These are phyloP conservation scores for Alternaria hordeiaustralica DNA, from an alignment of 2,329 filamentous ascomycete genomes.

Conservation along the genomic window DNA sequence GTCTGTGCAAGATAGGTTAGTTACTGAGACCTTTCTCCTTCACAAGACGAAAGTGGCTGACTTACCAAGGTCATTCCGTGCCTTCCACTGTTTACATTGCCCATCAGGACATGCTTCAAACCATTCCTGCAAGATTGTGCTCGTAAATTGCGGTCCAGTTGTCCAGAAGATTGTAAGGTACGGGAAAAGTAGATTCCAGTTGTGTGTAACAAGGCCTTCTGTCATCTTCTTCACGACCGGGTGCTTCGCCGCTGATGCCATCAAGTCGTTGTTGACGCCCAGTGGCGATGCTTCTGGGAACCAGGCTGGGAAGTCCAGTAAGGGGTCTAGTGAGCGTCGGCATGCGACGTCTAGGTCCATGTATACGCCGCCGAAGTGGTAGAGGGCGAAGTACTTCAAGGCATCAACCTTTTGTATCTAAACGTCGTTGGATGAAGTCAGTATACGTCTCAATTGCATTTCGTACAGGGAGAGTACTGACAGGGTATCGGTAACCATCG, in stretches of 20 bases:
- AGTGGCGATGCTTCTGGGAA: conserved; percentile 27
- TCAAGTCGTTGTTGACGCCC: conserved; percentile 32
- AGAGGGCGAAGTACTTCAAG: conserved; percentile 33
- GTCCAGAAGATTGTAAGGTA: conserved; percentile 41
- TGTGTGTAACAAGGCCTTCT: conserved; percentile 7
- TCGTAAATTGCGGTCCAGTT: conserved; percentile 38
- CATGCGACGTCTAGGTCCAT: conserved; percentile 36
- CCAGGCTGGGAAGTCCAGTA: conserved; percentile 26
- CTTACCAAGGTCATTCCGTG: neutral
- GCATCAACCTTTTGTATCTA: conserved; percentile 34
- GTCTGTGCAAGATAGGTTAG: neutral
- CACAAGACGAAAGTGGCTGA: neutral
- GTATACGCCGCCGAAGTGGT: conserved; percentile 34
- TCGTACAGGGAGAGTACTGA: neutral
- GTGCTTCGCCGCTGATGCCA: conserved; percentile 27
- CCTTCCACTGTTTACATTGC: neutral
- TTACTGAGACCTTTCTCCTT: neutral
- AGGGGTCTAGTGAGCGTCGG: conserved; percentile 23
- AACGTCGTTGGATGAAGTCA: neutral
- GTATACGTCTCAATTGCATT: accelerated
- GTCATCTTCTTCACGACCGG: conserved; percentile 31
- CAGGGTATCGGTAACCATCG: conserved; percentile 27
- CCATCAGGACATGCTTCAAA: neutral
- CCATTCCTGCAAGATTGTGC: conserved; percentile 34
- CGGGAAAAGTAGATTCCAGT: conserved; percentile 27